These are phyloP conservation scores for Cladosporium sp. DNA, from an alignment of 2,329 filamentous ascomycete genomes.

Conservation along the genomic window DNA sequence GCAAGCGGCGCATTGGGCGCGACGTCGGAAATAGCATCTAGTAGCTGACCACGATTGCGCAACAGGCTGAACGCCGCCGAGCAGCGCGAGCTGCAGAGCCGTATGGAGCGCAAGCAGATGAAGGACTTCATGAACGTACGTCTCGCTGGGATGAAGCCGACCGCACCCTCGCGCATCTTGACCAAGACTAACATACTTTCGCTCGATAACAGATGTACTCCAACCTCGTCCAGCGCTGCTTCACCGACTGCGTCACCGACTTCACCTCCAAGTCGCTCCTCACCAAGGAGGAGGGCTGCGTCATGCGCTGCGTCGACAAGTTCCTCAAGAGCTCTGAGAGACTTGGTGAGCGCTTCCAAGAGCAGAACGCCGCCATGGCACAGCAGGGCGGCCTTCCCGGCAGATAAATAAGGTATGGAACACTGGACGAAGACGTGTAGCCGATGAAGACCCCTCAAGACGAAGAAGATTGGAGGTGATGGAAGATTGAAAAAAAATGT, in stretches of 20 bases:
- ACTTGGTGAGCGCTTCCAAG: constrained; percentile 85
- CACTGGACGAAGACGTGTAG: not conserved
- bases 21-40: constrained; percentile 9
- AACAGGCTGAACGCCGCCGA: constrained; percentile 71
- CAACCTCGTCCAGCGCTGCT: constrained; percentile 83
- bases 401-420: constrained; percentile 6
- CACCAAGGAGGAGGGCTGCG: constrained; percentile 84
- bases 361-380: constrained; percentile 70
- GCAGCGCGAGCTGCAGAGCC: constrained; percentile 88
- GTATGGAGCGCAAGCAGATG: constrained; percentile 97
- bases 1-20: not conserved
- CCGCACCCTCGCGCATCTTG: not conserved
- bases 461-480: not conserved
- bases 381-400: constrained; percentile 54
- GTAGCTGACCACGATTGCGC: constrained; percentile 22
- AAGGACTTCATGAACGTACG: constrained; percentile 97
- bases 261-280: constrained; percentile 96
- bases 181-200: not conserved
- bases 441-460: constrained; percentile 25
- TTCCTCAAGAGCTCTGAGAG: constrained; percentile 89
- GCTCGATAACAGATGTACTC: constrained; percentile 62
- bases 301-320: constrained; percentile 94
- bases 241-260: constrained; percentile 95
- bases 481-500: constrained; percentile 5
- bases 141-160: constrained; percentile 28